A percentile compares a stretch with the other conserved stretches of the same genome.
These are phyloP conservation scores for Cordyceps farinosa DNA, from an alignment of 2,329 filamentous ascomycete species.

Conservation along the genomic window DNA sequence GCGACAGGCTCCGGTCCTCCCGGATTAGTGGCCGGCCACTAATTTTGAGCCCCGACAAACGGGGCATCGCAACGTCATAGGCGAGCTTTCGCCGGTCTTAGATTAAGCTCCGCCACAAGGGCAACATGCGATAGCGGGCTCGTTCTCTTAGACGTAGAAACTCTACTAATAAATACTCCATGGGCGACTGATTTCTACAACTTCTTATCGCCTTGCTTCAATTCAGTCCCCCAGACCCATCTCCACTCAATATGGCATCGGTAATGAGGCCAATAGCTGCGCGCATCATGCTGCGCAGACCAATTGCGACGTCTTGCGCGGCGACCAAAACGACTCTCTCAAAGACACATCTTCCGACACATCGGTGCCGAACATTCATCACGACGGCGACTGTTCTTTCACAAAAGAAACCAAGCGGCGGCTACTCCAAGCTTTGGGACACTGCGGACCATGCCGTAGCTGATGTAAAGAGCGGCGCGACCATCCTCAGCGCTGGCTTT, in stretches of 20 bases:
- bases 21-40: not conserved
- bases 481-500: slow-evolving; percentile 73
- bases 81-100: not conserved
- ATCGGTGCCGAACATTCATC: not conserved
- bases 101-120: slow-evolving; percentile 3
- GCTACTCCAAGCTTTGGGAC: slow-evolving; percentile 45
- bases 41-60: slow-evolving; percentile 3
- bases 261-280: slow-evolving; percentile 4
- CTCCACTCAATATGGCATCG: not conserved
- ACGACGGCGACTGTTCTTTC: not conserved
- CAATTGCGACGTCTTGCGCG: not conserved
- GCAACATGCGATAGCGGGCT: slow-evolving; percentile 7
- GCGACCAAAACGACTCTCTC: not conserved
- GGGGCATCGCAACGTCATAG: slow-evolving; percentile 6
- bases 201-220: not conserved
- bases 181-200: not conserved
- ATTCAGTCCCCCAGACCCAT: not conserved
- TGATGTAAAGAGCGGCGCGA: slow-evolving; percentile 67
- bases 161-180: not conserved
- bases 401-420: not conserved
- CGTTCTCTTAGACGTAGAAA: not conserved
- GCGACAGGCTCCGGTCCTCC: slow-evolving; percentile 1
- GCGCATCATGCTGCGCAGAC: not conserved
- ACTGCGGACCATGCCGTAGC: slow-evolving; percentile 66
- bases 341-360: not conserved